Evolutionary conservation across 2,329 filamentous ascomycete genomes (phyloP).

Genomic region (Emydomyces testavorans): DNA sequence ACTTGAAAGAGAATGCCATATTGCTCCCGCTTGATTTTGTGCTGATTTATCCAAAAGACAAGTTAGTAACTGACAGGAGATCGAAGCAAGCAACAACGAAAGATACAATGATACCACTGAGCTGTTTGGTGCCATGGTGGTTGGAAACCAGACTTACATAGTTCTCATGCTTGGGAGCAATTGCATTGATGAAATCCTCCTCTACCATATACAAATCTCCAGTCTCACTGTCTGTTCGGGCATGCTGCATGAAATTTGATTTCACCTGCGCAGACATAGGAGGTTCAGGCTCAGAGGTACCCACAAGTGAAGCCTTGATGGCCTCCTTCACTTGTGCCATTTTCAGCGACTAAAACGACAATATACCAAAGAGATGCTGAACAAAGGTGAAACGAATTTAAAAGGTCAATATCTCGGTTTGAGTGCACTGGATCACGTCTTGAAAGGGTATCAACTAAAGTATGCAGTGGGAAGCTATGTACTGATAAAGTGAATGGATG

Average conservation of each 20-base stretch:
- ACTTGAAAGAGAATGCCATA: slow-evolving; percentile 88
- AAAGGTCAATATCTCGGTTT: not conserved
- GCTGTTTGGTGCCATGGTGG: slow-evolving; percentile 19
- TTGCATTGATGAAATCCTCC: slow-evolving; percentile 80
- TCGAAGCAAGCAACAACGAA: not conserved
- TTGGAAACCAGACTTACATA: slow-evolving; percentile 53
- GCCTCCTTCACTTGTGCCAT: slow-evolving; percentile 51
- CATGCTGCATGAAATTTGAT: slow-evolving; percentile 63
- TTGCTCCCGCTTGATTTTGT: slow-evolving; percentile 95
- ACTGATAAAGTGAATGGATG: slow-evolving; percentile 2
- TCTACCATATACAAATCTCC: slow-evolving; percentile 71
- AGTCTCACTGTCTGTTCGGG: slow-evolving; percentile 59
- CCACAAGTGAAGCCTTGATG: slow-evolving; percentile 71
- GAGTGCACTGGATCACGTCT: not conserved
- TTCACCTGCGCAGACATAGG: slow-evolving; percentile 64
- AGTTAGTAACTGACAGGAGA: slow-evolving; percentile 1
- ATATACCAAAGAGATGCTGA: not conserved
- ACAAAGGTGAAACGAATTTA: not conserved
- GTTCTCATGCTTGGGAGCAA: slow-evolving; percentile 77
- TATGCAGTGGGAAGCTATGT: not conserved
- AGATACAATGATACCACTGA: not conserved
- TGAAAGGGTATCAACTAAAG: not conserved
- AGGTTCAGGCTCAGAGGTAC: slow-evolving; percentile 41
- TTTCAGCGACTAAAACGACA: slow-evolving; percentile 16
- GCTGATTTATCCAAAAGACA: slow-evolving; percentile 43